These are phyloP conservation scores for Rubia yunnanensis DNA, from an alignment of 257 asterid genomes.

Conservation along the genomic window DNA sequence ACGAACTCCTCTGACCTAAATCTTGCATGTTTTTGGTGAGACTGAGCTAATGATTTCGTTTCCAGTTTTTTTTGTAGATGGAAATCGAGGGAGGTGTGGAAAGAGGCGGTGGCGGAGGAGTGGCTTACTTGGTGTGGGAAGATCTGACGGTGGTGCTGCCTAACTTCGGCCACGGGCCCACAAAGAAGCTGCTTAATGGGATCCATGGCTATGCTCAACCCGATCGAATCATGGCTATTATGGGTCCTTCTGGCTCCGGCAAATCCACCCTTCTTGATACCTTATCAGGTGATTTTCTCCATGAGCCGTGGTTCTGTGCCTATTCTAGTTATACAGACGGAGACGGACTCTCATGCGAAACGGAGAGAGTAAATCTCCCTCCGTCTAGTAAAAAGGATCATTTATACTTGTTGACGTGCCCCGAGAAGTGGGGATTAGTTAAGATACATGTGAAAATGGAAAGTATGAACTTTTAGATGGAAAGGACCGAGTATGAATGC, in stretches of 20 bases:
- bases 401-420: too few relatives aligned
- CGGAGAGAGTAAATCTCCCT: too few relatives aligned
- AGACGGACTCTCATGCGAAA: too few relatives aligned
- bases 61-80: neutral
- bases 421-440: too few relatives aligned
- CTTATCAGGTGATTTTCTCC: conserved; percentile 56
- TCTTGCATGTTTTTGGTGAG: neutral
- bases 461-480: too few relatives aligned
- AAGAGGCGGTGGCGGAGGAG: conserved; percentile 25
- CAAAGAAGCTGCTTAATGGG: conserved; percentile 63
- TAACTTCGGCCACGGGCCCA: conserved; percentile 64
- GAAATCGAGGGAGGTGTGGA: conserved; percentile 20
- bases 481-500: too few relatives aligned
- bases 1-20: too few relatives aligned
- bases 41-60: neutral
- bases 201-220: conserved; percentile 79
- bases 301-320: too few relatives aligned
- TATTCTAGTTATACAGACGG: too few relatives aligned
- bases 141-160: conserved; percentile 73
- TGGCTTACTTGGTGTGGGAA: conserved; percentile 74
- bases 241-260: conserved; percentile 99
- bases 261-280: conserved; percentile 97
- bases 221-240: conserved; percentile 90
- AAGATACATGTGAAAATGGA: too few relatives aligned
- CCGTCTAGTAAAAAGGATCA: too few relatives aligned